Base-by-base conservation (phyloP, 108 stramenopile genomes). In the Conticribra weissflogii region DNA sequence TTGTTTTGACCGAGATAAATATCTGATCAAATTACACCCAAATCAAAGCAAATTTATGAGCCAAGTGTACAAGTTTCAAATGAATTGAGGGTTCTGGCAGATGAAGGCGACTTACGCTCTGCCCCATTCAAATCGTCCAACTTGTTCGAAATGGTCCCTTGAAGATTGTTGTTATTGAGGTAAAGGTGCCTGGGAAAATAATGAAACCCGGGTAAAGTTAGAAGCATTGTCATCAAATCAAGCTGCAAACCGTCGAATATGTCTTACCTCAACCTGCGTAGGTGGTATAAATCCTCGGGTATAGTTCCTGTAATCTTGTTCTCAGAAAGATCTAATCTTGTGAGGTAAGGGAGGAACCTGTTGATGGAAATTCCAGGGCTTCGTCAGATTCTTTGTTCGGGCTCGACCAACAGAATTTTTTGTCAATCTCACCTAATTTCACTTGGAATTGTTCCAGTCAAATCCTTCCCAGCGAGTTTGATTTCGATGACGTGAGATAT, bases 271-370 rank as follows among this genome's bases (percentile, higher is more conserved):
- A 85, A 30, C 3, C 66, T 71, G 28, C 55, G 33, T 51, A 83
- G 56, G 15, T 47, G 56, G 25, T 68, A 63, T 27, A 85, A 49
- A 22, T 81, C 91, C 2, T 72, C 53, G 2, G 95, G 95, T 18
- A 96, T 76, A 1, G 79, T 71, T 12, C 90, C 91, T 9, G 27
- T 27, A 16, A 96, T 81, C 47, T 82, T 78, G 62, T 96, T 96
- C 18, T 83, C 71, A 16, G 90, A 75, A 70, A 92, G 54, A 61
- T 87, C 84, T 24, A 94, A 68, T 46, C 74, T 62, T 9, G 58
- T 71, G 50, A 91, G 36, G 14, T 73, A 61, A 2, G 76, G 66
- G 32, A 88, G 56, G 21, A 75, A 73, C 24, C 36, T 41, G 36
- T 41, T 9, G 36, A 12, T 41, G 36, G 8, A 41, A 41, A 41